phyloP scores from a whole-genome alignment of 108 stramenopile genomes.

The Phaeodactylum tricornutum region DNA sequence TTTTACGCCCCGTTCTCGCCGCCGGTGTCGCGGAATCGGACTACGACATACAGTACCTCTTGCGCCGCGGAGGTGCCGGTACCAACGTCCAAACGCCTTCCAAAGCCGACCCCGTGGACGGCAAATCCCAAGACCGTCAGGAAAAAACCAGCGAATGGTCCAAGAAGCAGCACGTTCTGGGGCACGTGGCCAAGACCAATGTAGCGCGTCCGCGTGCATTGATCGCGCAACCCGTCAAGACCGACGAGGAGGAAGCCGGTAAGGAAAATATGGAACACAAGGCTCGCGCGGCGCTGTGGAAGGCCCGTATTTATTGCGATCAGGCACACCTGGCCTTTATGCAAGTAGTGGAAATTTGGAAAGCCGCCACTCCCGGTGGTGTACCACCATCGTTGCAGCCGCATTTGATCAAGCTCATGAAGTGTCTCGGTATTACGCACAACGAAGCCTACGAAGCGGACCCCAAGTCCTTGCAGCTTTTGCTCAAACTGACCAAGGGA shows the following conservation, averaged over 20 bases:
- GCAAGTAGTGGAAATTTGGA: conserved; percentile 55
- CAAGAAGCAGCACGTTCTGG: conserved; percentile 48
- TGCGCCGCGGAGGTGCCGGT: conserved; percentile 15
- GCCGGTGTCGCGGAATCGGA: conserved; percentile 26
- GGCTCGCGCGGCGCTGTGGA: conserved; percentile 56
- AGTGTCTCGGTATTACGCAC: conserved; percentile 46
- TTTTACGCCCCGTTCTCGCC: conserved; percentile 49
- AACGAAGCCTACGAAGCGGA: conserved; percentile 14
- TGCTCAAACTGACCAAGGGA: conserved; percentile 63
- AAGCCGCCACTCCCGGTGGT: conserved; percentile 22
- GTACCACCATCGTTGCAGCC: conserved; percentile 52
- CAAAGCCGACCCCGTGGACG: conserved; percentile 19
- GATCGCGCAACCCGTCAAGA: conserved; percentile 45
- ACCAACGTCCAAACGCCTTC: conserved; percentile 2
- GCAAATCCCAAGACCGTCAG: conserved; percentile 32
- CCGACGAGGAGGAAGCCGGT: conserved; percentile 11
- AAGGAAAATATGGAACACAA: conserved; percentile 19
- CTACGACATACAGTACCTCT: conserved; percentile 33
- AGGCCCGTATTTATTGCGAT: conserved; percentile 72
- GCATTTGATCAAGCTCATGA: conserved; percentile 55
- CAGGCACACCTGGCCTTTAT: conserved; percentile 71
- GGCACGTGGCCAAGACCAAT: conserved; percentile 53
- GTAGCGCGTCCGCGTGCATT: conserved; percentile 70
- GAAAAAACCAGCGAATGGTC: conserved; percentile 62
- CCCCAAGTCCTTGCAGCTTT: conserved; percentile 20